Percentiles rank a stretch among this genome's conserved stretches.
phyloP scores from a whole-genome alignment of 192 early-diverging fungal species.

The Tieghemiomyces parasiticus region DNA sequence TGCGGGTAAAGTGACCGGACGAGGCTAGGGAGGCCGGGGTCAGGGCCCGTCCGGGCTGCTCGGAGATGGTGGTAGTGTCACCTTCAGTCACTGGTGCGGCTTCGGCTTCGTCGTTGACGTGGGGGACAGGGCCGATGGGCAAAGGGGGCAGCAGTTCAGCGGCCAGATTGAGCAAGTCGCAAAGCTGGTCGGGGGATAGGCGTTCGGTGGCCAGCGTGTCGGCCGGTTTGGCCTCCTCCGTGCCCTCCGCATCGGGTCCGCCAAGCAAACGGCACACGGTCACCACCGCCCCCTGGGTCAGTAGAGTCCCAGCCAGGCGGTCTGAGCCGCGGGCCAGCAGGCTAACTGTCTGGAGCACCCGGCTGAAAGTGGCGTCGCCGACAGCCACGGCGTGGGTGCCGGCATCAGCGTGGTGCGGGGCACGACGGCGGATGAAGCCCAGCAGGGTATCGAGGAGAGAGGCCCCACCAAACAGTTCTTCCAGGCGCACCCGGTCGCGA shows the following conservation, averaged over 20 bases:
- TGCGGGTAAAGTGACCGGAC: no score
- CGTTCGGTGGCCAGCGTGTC: no score
- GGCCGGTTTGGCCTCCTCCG: no score
- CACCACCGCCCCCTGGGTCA: background rate
- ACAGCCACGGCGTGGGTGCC: background rate
- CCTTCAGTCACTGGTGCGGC: background rate
- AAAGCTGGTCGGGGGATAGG: constrained; percentile 1
- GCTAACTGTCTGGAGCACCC: background rate
- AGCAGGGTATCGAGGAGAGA: background rate
- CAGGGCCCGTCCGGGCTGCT: no score
- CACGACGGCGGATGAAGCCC: background rate
- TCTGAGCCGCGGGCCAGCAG: background rate
- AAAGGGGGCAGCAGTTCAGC: constrained; percentile 4
- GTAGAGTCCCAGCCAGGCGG: background rate
- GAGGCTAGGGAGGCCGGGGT: no score
- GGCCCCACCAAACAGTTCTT: no score
- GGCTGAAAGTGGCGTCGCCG: background rate
- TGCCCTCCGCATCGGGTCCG: no score
- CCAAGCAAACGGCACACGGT: background rate
- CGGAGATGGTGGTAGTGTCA: no score
- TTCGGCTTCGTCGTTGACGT: no score
- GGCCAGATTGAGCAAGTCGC: constrained; percentile 1
- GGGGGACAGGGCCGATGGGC: background rate
- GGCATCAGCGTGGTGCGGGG: background rate
- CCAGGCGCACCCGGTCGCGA: no score